Evolutionary conservation across 768 basidiomycete genomes (phyloP), one percentile per base, ranked within the genome.

Genomic region (Boletus insuetus): DNA sequence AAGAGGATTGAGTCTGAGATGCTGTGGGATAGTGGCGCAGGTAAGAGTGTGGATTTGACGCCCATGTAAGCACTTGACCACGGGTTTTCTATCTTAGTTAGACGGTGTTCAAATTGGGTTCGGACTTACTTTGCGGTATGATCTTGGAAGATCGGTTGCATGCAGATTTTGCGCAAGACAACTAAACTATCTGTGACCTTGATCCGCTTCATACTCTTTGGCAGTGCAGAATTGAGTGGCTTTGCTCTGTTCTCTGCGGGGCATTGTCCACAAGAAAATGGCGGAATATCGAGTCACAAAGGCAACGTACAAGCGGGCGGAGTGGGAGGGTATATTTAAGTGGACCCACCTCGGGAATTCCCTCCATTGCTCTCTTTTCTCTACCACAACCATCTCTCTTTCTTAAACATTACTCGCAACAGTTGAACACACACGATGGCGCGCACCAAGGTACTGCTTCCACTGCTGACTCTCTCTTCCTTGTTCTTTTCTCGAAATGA

Each of bases 371-470:
- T 58, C 63, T 61, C 58, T 58, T 55, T 34, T 49, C 59, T 37
- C 42, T 54, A 59, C 57, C 51, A 62, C 60, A 52, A 64, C 20
- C 59, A 66, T 65, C 58, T 61, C 44, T 35, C 31, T 34, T 35
- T 4, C 34, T 35, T 13, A 29, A 38, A 24, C 26, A 31, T 11
- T 22, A 45, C 39, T 46, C 45, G 16, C 40, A 42, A 6, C 42
- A 37, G 6, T 16, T n/a, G 16, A 32, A 17, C 35, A 13, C 5
- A 53, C 47, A 39, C 73, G 77, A 89, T 87, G 86, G 86, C 86
- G 60, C 86, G 86, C 58, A 88, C 86, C 47, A 89, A 89, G 68
- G 68, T 68, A 4, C 12, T 34, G 31, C 8, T 20, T 24, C 9
- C 3, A 35, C 17, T 20, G 19, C 12, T 24, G 32, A 34, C 34